Conservation (phyloP, 2,329 filamentous ascomycete species). For the Tolypocladium sp. region DNA sequence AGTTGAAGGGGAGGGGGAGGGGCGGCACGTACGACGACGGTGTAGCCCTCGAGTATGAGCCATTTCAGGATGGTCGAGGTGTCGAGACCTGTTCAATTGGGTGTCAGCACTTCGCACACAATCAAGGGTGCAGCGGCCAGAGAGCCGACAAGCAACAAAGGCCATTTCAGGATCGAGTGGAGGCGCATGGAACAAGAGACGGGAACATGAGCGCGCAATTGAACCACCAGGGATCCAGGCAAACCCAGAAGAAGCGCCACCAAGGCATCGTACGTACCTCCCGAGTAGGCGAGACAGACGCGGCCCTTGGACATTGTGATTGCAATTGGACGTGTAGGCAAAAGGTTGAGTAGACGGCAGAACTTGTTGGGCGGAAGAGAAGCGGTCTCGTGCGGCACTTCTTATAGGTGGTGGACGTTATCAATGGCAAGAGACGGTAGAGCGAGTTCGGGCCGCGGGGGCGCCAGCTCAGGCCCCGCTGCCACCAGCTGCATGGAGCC, state of each 20-base stretch:
- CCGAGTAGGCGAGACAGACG: not conserved
- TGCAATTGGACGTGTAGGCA: not conserved
- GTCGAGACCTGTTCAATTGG: constrained; percentile 22
- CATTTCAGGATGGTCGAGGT: constrained; percentile 32
- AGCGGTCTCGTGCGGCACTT: not conserved
- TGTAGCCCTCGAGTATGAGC: constrained; percentile 23
- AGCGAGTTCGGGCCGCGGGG: not conserved
- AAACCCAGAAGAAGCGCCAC: not conserved
- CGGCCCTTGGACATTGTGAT: not conserved
- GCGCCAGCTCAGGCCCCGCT: not conserved
- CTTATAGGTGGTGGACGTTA: not conserved
- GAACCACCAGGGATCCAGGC: too few species aligned
- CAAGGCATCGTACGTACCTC: not conserved
- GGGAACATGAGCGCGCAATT: too few species aligned
- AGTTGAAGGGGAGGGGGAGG: not conserved
- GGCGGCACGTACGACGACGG: constrained; percentile 5
- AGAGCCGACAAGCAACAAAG: not conserved
- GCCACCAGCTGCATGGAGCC: not conserved
- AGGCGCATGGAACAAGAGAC: too few species aligned
- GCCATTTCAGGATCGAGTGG: too few species aligned
- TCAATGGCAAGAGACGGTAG: too few species aligned
- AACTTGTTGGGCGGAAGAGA: not conserved
- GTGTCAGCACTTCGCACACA: not conserved
- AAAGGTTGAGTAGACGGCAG: not conserved
- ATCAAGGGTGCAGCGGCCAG: too few species aligned